Conservation (phyloP, 805 yeast genomes). For the Spathaspora gorwiae region DNA sequence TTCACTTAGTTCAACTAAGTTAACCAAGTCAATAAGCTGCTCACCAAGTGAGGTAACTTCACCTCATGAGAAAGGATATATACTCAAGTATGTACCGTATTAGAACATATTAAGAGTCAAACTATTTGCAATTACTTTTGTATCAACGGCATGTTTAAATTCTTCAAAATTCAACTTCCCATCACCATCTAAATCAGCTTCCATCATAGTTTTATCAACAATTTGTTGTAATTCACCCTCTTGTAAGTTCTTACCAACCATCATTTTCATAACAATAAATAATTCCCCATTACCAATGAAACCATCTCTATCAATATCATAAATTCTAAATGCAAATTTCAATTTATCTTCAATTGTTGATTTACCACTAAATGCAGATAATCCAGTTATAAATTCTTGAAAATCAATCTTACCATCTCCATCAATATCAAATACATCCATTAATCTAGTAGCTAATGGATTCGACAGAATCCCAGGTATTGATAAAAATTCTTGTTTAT, state of each 20-base stretch:
- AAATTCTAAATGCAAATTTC: conserved; percentile 84
- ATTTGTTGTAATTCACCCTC: conserved; percentile 90
- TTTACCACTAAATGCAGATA: conserved; percentile 83
- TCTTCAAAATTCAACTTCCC: conserved; percentile 83
- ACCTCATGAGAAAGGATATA: too few relatives aligned
- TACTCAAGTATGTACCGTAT: not conserved
- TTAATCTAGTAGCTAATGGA: conserved; percentile 83
- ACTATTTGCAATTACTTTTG: conserved; percentile 54
- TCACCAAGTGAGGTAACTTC: too few relatives aligned
- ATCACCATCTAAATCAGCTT: conserved; percentile 84
- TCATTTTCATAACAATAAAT: conserved; percentile 85
- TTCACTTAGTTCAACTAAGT: too few relatives aligned
- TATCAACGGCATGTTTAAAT: conserved; percentile 64
- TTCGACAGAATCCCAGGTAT: conserved; percentile 91
- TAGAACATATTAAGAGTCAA: conserved; percentile 50
- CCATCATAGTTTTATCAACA: conserved; percentile 95
- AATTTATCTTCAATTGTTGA: conserved; percentile 79
- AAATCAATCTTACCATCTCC: conserved; percentile 92
- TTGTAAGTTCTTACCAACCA: conserved; percentile 90
- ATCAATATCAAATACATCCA: conserved; percentile 92
- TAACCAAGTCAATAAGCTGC: too few relatives aligned
- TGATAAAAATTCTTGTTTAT: conserved; percentile 80
- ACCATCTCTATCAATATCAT: conserved; percentile 95
- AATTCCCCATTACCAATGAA: conserved; percentile 92
- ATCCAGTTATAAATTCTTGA: conserved; percentile 84